Base-by-base conservation (phyloP, 345 rosid genomes). In the Tarenaya hassleriana region DNA sequence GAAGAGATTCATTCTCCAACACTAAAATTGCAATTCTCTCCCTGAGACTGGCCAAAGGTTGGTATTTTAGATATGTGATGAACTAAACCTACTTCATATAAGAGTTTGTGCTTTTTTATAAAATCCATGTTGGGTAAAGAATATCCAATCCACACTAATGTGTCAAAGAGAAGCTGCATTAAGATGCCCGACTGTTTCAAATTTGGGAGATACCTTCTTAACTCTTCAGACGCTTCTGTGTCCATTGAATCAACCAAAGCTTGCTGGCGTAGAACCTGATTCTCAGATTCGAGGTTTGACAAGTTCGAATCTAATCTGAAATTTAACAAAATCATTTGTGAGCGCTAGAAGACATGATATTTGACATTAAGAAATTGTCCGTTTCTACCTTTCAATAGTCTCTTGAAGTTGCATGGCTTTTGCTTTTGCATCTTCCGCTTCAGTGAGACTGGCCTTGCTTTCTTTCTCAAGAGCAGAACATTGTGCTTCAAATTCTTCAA, bases 251-350 rank as follows among this genome's bases (percentile, higher is more conserved):
- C 48, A 10, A 51, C 76, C 63, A 82, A 56, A 53, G 79, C 83
- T 59, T 83, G 80, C 50, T 83, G 90, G 33, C 81, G 86, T 52
- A 79, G 69, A 62, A 83, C 74, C 63, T 83, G 86, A 41, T 83
- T 83, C 66, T 79, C 90, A 32, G 81, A 73, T 65, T 82, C 86
- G 21, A 79, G 75, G 67, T 70, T 77, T 55, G 86, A 64, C 60
- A 71, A 33, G 63, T 77, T 73, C 41, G 56, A 43, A 38, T 77
- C 78, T 47, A 79, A 67, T 60, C 90, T 82, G 68, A 16, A 29
- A 49, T 56, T 56, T 33, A 52, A 16, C 41, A 58, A 50, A 20
- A 54, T 19, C 18, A 24, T 40, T 65, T 27, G 16, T 61, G 13
- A 60, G 51, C 10, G 4, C 38, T 19, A 32, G 41, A 41, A 66